Base-by-base conservation (phyloP, 441 rosid species). In the Biscutella laevigata region DNA sequence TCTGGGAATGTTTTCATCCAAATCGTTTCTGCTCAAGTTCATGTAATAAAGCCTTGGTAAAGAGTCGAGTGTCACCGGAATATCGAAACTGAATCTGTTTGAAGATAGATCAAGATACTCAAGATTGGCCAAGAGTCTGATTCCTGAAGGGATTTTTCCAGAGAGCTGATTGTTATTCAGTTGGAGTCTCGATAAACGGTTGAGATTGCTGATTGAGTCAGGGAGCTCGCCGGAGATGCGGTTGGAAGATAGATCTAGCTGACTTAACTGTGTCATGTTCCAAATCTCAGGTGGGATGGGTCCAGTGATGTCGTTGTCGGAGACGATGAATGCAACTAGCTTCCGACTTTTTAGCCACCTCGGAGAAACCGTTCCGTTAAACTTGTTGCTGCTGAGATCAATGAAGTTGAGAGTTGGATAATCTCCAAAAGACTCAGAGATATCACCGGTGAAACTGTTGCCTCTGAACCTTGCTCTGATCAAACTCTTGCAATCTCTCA, bases 321-420 rank as follows among this genome's bases (percentile, higher is more conserved):
- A 42, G 10, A 63, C 17, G 22, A 69, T 69, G 63, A 73, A 48
- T 27, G 71, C 69, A 29, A 71, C 69, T 1, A 69, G 59, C 45
- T 56, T 39, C 33, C 12, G 25, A 22, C 71, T 60, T 49, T 69
- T 21, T 8, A 61, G 67, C 71, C 74, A 73, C 7, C 25, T 72
- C 0, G 70, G 21, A 25, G 76, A 69, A 36, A 75, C 25, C 19
- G 38, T 22, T 14, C 79, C 79, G 7, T 41, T 24, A 25, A 77
- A 70, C 29, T 15, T 50, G 67, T 77, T 77, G 70, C 64, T 34
- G 64, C 79, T 74, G 59, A 77, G 55, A 47, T 74, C 79, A 26
- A 61, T 53, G 54, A 62, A 77, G 28, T 72, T 66, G 15, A 77
- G 75, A 27, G 53, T 45, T 0, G 77, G 79, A 38, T 74, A 72